phyloP scores from a whole-genome alignment of 768 basidiomycete species.

The Mycena galericulata region DNA sequence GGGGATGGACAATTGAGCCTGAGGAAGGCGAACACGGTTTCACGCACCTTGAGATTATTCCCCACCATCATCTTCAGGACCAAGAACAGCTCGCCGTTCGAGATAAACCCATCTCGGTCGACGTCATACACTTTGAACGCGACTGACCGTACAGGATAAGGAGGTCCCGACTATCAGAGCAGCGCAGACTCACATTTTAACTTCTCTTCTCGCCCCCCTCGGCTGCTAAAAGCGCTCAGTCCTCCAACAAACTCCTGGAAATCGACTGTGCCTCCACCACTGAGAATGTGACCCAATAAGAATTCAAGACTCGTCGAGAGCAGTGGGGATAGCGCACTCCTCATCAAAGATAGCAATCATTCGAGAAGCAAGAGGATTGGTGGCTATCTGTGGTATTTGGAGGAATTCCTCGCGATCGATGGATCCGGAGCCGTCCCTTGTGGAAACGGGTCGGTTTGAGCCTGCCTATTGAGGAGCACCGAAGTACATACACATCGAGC shows the following conservation, averaged over 20 bases:
- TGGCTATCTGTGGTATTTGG: constrained; percentile 98
- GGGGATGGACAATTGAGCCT: constrained; percentile 15
- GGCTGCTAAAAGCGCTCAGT: constrained; percentile 95
- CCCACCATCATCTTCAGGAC: constrained; percentile 99
- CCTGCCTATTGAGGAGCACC: not conserved
- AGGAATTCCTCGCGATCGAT: constrained; percentile 99
- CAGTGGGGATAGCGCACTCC: constrained; percentile 73
- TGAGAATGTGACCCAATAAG: constrained; percentile 44
- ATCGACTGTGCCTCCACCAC: constrained; percentile 98
- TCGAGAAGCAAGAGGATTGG: constrained; percentile 94
- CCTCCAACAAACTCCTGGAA: constrained; percentile 99
- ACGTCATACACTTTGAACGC: constrained; percentile 99
- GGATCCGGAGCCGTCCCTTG: constrained; percentile 94
- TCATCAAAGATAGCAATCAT: constrained; percentile 99
- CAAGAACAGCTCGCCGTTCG: constrained; percentile 97
- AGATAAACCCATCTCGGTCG: constrained; percentile 97
- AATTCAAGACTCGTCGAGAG: not conserved
- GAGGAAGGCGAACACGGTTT: constrained; percentile 15
- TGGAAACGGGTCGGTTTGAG: not conserved
- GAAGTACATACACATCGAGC: constrained; percentile 80
- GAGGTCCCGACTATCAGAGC: not conserved
- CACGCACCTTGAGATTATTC: constrained; percentile 91
- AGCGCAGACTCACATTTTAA: constrained; percentile 77
- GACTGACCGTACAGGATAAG: constrained; percentile 62
- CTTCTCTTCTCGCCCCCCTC: constrained; percentile 97